These are phyloP conservation scores for Flaveria bidentis DNA, from an alignment of 129 eudicot species.

Conservation along the genomic window DNA sequence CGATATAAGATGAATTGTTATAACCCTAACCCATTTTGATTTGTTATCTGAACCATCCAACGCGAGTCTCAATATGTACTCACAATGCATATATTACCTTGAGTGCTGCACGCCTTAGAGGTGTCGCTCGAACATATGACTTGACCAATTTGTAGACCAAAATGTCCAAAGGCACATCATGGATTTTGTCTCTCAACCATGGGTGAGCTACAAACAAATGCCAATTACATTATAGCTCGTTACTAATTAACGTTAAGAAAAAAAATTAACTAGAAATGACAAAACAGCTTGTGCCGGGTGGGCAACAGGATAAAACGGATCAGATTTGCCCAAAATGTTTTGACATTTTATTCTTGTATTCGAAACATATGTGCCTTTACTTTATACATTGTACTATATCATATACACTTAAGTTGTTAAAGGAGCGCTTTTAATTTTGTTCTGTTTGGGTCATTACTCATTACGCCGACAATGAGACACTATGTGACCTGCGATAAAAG, in stretches of 20 bases:
- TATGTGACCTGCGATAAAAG: too few species aligned
- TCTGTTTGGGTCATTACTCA: too few species aligned
- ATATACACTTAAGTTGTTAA: too few species aligned
- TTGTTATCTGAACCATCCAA: neutral
- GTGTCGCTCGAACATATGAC: constrained; percentile 75
- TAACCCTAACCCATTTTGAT: neutral
- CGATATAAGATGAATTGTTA: neutral
- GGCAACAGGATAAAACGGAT: neutral
- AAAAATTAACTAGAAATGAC: neutral
- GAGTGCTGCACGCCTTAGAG: constrained; percentile 85
- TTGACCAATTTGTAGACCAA: constrained; percentile 72
- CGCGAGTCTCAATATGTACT: neutral
- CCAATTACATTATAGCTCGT: neutral
- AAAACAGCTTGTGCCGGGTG: neutral
- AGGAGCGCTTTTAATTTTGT: too few species aligned
- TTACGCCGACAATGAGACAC: too few species aligned
- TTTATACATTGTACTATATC: too few species aligned
- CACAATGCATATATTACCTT: constrained; percentile 47
- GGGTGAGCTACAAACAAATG: constrained; percentile 74
- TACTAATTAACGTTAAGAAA: neutral
- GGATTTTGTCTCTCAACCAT: constrained; percentile 71
- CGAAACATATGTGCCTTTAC: neutral
- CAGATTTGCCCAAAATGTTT: neutral
- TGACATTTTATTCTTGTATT: neutral
- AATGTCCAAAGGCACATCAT: constrained; percentile 67